Base-by-base conservation (phyloP, 371 early-diverging fungal genomes). In the Capniomyces stellatus region DNA sequence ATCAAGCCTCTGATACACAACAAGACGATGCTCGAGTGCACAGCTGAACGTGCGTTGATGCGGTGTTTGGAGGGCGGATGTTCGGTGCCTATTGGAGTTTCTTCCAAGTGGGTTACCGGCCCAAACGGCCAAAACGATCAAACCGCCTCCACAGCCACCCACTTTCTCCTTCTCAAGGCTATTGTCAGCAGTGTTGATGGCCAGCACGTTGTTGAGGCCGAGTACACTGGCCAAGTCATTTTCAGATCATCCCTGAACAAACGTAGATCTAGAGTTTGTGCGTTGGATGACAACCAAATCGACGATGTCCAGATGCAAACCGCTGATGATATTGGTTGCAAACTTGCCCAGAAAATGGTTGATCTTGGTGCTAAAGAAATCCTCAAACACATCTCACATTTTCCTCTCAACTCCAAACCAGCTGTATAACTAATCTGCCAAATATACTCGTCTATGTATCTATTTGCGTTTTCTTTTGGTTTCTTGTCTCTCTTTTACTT, bases 71-170 rank as follows among this genome's bases (percentile, higher is more conserved):
- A 95, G 70, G 97, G 97, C 30, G 97, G 97, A 1, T 96, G 97
- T 72, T 83, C 81, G 53, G 93, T 96, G 48, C 96, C 97, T 3
- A 83, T 95, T 59, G 97, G 94, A 49, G 94, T 92, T 21, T 75
- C 73, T 58, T 77, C 89, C 1, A 58, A 57, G 46, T 71, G 77
- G 62, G 54, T 15, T n/a, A 23, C 19, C 21, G 52, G 29, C 0
- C 12, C 25, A 3, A 23, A 19, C 35, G 51, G 51, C 23, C 15
- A 25, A 43, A 50, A 39, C 46, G 52, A 53, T 13, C 4, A 10
- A 10, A 25, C 49, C 4, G 6, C 28, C n/a, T 35, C 35, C 6
- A 10, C 35, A 35, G 6, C 35, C 6, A 35, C 35, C 15, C 35
- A 35, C 15, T 35, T 10, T 35, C 69, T 87, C 42, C 59, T 39